phyloP scores from a whole-genome alignment of 2,329 filamentous ascomycete species.

The Fusarium sp. region DNA sequence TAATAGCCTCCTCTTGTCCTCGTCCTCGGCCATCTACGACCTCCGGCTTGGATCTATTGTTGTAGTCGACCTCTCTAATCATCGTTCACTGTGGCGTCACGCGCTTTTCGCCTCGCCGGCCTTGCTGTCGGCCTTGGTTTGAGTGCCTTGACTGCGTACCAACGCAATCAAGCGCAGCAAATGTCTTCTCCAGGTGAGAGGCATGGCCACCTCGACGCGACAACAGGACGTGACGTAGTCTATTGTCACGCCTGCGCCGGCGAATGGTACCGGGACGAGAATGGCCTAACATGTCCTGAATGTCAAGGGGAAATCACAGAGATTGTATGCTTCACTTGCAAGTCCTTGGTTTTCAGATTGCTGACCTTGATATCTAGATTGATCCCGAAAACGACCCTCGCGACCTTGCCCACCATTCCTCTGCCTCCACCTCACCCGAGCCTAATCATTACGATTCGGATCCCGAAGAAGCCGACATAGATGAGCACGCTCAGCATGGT shows the following conservation, averaged over 20 bases:
- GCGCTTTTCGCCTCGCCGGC: constrained; percentile 66
- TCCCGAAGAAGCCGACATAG: constrained; percentile 70
- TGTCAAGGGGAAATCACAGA: constrained; percentile 86
- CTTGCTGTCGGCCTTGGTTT: constrained; percentile 71
- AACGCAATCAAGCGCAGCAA: constrained; percentile 60
- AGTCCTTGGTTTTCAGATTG: not conserved
- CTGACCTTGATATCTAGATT: constrained; percentile 58
- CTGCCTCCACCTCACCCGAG: constrained; percentile 51
- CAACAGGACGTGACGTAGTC: constrained; percentile 75
- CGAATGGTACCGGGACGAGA: constrained; percentile 83
- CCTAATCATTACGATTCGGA: constrained; percentile 60
- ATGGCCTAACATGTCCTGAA: constrained; percentile 78
- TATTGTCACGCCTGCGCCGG: constrained; percentile 86
- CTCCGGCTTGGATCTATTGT: constrained; percentile 6
- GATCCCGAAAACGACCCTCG: constrained; percentile 73
- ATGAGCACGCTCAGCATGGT: constrained; percentile 63
- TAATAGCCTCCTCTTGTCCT: constrained; percentile 11
- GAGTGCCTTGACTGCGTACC: constrained; percentile 68
- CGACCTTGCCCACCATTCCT: constrained; percentile 49
- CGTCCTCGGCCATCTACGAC: constrained; percentile 7
- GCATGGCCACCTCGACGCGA: constrained; percentile 63
- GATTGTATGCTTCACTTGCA: constrained; percentile 72
- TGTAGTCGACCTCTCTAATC: constrained; percentile 11
- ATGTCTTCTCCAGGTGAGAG: constrained; percentile 53
- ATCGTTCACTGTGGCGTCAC: constrained; percentile 66